Percentiles rank a stretch among this genome's conserved stretches.
Evolutionary conservation across 164 flowering plant species (phyloP).

Genomic region (Dillenia suffruticosa): DNA sequence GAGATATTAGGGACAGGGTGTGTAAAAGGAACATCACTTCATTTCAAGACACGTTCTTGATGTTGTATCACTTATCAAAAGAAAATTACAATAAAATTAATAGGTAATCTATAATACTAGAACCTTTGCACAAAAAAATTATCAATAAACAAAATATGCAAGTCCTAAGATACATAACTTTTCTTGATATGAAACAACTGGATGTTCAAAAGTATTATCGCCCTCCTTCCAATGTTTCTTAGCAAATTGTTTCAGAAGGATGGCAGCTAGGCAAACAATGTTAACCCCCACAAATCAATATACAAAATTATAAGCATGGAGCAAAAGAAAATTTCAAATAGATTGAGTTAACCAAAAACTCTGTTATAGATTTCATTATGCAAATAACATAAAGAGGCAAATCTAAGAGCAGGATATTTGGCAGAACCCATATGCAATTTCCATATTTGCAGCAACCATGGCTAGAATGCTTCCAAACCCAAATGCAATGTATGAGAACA

Average conservation of each 20-base stretch:
- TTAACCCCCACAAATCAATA: conserved; percentile 42
- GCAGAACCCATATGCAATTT: conserved; percentile 69
- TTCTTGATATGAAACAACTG: conserved; percentile 65
- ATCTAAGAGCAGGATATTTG: conserved; percentile 78
- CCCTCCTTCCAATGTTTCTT: conserved; percentile 95
- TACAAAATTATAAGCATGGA: not conserved
- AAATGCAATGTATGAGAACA: conserved; percentile 17
- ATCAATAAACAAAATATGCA: too few relatives aligned
- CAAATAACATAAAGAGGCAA: not conserved
- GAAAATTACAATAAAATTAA: not conserved
- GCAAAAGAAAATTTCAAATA: not conserved
- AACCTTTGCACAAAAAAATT: not conserved
- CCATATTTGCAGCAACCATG: conserved; percentile 70
- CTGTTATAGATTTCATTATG: not conserved
- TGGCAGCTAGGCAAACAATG: conserved; percentile 77
- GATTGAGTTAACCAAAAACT: conserved; percentile 3
- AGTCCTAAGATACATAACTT: conserved; percentile 40
- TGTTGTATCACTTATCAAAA: not conserved
- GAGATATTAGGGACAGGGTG: not conserved
- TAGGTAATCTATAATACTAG: not conserved
- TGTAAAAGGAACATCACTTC: not conserved
- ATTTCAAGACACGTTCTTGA: not conserved
- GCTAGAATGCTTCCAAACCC: conserved; percentile 88
- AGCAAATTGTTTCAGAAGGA: conserved; percentile 78
- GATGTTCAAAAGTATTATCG: conserved; percentile 71